These are phyloP conservation scores for Boechera stricta DNA, from an alignment of 345 rosid genomes.

Conservation along the genomic window DNA sequence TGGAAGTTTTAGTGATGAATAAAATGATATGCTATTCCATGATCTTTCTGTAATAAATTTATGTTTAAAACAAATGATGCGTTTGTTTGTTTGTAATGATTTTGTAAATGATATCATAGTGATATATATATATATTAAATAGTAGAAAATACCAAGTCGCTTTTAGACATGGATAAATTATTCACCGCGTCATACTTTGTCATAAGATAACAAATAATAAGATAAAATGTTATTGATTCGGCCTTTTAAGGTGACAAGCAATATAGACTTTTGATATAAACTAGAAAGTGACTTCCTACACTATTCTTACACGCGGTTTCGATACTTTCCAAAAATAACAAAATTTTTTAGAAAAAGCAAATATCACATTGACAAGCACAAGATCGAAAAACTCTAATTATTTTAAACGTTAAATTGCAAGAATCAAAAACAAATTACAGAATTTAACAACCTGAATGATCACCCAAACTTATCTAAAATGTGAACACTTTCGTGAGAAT, in stretches of 20 bases:
- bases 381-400: neutral
- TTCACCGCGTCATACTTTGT: slow-evolving; percentile 29
- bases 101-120: slow-evolving; percentile 21
- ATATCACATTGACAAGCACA: slow-evolving; percentile 14
- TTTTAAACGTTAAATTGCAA: neutral
- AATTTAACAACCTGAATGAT: neutral
- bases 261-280: slow-evolving; percentile 40
- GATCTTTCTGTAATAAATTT: neutral
- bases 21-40: neutral
- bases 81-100: slow-evolving; percentile 22
- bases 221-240: slow-evolving; percentile 31
- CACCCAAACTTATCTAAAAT: slow-evolving; percentile 6
- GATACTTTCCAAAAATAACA: slow-evolving; percentile 25
- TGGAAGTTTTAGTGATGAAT: neutral
- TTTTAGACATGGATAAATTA: slow-evolving; percentile 11
- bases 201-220: slow-evolving; percentile 26
- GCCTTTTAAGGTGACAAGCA: slow-evolving; percentile 44
- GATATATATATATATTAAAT: neutral
- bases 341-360: neutral
- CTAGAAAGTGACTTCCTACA: slow-evolving; percentile 43
- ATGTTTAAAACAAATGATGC: slow-evolving; percentile 3
- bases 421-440: neutral
- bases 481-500: neutral
- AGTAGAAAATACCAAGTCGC: slow-evolving; percentile 32
- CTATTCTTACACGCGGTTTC: slow-evolving; percentile 50